Base-by-base conservation (phyloP, 148 eudicot genomes). In the Oxyria digyna region DNA sequence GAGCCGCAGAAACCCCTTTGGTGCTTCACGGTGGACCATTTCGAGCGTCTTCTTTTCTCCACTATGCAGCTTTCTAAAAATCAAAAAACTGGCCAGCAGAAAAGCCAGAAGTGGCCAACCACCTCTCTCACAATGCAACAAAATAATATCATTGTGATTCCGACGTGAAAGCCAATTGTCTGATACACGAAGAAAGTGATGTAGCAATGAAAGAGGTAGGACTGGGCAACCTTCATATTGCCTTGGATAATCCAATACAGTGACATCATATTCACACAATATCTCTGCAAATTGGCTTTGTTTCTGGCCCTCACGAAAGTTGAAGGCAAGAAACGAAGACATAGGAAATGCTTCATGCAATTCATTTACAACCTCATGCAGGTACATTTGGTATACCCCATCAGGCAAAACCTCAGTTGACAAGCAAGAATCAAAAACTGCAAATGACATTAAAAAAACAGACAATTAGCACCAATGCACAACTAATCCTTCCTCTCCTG, bases 141-240 rank as follows among this genome's bases (percentile, higher is more conserved):
- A 77, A 67, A 95, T 81, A 75, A 95, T 87, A 84, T 95, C 89
- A 73, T 87, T 91, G 74, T 78, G 81, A 82, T 87, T 84, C 71
- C 83, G 82, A 74, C 83, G 82, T 12, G 87, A 85, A 46, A 95
- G 94, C 99, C 99, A 95, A 72, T 80, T 80, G 75, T 95, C 97
- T 68, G 93, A 88, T 46, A 87, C 88, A 62, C 89, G 93, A 49
- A 95, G 97, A 70, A 95, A 91, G 84, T 95, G 97, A 67, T 91
- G 97, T 54, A 95, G 79, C 69, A 95, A 69, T 68, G 99, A 95
- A 72, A 95, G 73, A 0, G 99, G 99, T 71, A 95, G 69, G 29
- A 95, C 82, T 9, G 99, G 99, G 72, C 99, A 95, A 62, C 97
- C 97, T 84, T 95, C 99, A 50, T 95, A 95, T 72, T 95, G 99